Percentiles rank a stretch among this genome's conserved stretches.
Evolutionary conservation across 225 moss, liverwort and hornwort genomes (phyloP).

Genomic region (Neckera pumila): DNA sequence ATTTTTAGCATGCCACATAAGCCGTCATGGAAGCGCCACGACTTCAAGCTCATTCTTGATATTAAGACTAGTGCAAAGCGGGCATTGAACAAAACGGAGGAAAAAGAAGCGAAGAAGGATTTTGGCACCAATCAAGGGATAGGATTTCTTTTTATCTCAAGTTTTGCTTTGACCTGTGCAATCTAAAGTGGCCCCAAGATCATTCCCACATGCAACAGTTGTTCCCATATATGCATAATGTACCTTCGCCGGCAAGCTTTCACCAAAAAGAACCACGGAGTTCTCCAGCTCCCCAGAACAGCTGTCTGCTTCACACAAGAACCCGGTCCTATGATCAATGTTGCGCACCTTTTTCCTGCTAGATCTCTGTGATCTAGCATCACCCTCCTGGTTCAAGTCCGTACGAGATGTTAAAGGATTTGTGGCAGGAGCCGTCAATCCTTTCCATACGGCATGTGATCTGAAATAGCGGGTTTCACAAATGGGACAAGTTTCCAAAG

Average conservation of each 20-base stretch:
- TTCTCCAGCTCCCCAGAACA: slow-evolving; percentile 65
- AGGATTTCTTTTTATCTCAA: background rate
- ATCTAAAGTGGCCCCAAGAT: background rate
- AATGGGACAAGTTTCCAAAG: slow-evolving; percentile 55
- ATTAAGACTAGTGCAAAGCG: background rate
- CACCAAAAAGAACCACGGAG: slow-evolving; percentile 76
- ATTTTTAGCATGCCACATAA: background rate
- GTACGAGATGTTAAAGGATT: slow-evolving; percentile 13
- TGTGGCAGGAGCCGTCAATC: slow-evolving; percentile 47
- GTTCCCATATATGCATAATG: background rate
- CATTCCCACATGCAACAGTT: background rate
- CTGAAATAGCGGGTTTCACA: slow-evolving; percentile 65
- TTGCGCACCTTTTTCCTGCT: slow-evolving; percentile 25
- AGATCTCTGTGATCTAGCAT: slow-evolving; percentile 18
- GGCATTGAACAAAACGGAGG: background rate
- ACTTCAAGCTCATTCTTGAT: background rate
- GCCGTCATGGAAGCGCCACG: background rate
- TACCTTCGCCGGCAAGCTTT: slow-evolving; percentile 71
- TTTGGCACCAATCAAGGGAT: background rate
- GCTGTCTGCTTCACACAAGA: slow-evolving; percentile 51
- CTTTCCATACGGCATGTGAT: slow-evolving; percentile 71
- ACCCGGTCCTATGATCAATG: slow-evolving; percentile 60
- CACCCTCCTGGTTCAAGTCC: slow-evolving; percentile 18
- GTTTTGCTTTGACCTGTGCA: background rate
- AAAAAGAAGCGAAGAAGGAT: background rate